Percentiles rank a stretch among this genome's conserved stretches.
Conservation (phyloP, 1,139 yeast genomes). For the Debaryomycetaceae sp. region DNA sequence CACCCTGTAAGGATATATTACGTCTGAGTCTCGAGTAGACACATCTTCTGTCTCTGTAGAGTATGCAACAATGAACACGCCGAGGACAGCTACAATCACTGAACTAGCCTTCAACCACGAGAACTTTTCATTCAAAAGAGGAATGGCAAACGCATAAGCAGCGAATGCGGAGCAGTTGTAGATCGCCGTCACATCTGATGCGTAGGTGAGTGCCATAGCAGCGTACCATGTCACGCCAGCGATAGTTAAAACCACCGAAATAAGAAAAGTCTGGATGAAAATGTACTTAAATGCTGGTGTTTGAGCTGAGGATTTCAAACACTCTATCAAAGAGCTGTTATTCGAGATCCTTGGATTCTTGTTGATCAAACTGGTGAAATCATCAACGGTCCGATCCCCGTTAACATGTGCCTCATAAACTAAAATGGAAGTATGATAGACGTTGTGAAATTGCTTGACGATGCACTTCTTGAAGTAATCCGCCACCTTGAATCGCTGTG, state of each 20-base stretch:
- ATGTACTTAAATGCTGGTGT: slow-evolving; percentile 52
- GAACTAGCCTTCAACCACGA: slow-evolving; percentile 63
- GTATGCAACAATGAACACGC: slow-evolving; percentile 79
- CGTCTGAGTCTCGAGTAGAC: slow-evolving; percentile 12
- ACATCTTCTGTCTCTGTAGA: slow-evolving; percentile 30
- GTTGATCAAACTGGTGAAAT: slow-evolving; percentile 36
- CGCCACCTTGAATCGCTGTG: slow-evolving; percentile 15
- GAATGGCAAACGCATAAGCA: slow-evolving; percentile 81
- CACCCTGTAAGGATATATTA: slow-evolving; percentile 55
- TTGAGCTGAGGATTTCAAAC: slow-evolving; percentile 31
- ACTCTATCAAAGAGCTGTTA: slow-evolving; percentile 33
- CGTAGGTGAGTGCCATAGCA: slow-evolving; percentile 77
- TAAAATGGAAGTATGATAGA: slow-evolving; percentile 49
- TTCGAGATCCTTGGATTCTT: slow-evolving; percentile 41
- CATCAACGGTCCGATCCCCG: slow-evolving; percentile 30
- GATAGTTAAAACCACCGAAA: slow-evolving; percentile 58
- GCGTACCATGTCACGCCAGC: slow-evolving; percentile 89
- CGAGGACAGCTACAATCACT: slow-evolving; percentile 68
- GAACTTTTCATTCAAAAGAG: slow-evolving; percentile 63
- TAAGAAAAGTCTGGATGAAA: slow-evolving; percentile 35
- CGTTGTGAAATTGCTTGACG: slow-evolving; percentile 48
- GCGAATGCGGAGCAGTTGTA: slow-evolving; percentile 88
- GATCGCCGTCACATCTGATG: slow-evolving; percentile 85
- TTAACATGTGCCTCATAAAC: slow-evolving; percentile 41
- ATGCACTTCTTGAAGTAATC: slow-evolving; percentile 41